These are phyloP conservation scores for Ustilago loliicola DNA, from an alignment of 1,284 basidiomycete genomes.

Conservation along the genomic window DNA sequence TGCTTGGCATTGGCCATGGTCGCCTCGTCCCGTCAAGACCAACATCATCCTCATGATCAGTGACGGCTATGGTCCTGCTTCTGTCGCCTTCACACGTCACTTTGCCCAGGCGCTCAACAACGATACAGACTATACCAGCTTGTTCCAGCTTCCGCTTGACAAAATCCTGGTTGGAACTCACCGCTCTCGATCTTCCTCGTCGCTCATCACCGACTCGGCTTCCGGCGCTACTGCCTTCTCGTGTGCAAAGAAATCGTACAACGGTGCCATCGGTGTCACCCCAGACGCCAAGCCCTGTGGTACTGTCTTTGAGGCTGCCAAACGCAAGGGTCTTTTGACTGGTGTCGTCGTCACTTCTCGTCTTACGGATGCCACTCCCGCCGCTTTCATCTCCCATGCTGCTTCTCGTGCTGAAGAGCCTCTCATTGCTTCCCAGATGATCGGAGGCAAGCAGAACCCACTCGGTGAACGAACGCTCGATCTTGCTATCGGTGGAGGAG, in stretches of 20 bases:
- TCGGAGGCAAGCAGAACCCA: constrained; percentile 45
- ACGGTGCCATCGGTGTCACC: constrained; percentile 70
- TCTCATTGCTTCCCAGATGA: constrained; percentile 49
- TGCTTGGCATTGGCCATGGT: constrained; percentile 43
- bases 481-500: constrained; percentile 71
- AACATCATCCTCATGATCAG: constrained; percentile 71
- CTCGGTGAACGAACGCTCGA: constrained; percentile 60
- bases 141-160: constrained; percentile 65
- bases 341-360: constrained; percentile 70
- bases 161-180: constrained; percentile 68
- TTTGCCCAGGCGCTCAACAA: constrained; percentile 64
- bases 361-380: constrained; percentile 69
- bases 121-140: constrained; percentile 36
- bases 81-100: constrained; percentile 67
- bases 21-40: constrained; percentile 46
- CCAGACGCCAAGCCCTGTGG: constrained; percentile 63
- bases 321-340: constrained; percentile 68
- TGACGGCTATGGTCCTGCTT: constrained; percentile 71
- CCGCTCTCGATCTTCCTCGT: constrained; percentile 67
- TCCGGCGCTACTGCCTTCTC: constrained; percentile 71
- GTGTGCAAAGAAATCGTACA: constrained; percentile 70
- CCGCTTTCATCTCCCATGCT: constrained; percentile 70
- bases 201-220: constrained; percentile 71
- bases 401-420: constrained; percentile 52
- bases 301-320: constrained; percentile 71